Percentiles rank a stretch among this genome's conserved stretches.
Evolutionary conservation across 805 yeast genomes (phyloP).

Genomic region (Jamesozyma lodderae): DNA sequence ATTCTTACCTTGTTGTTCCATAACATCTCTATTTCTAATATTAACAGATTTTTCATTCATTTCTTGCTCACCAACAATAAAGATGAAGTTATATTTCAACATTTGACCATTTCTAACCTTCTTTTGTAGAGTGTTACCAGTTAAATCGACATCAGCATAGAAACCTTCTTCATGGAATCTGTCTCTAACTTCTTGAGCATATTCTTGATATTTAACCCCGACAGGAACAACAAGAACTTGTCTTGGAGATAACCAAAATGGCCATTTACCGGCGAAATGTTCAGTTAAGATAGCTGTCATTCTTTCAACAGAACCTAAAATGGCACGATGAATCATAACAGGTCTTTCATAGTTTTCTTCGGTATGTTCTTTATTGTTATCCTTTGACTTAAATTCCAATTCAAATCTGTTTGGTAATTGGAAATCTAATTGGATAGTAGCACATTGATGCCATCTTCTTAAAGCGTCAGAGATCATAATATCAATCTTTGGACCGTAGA

Average conservation of each 20-base stretch:
- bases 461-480: conserved; percentile 91
- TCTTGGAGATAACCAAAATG: conserved; percentile 99
- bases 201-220: conserved; percentile 84
- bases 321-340: conserved; percentile 99
- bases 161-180: conserved; percentile 63
- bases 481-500: conserved; percentile 93
- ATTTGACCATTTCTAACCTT: conserved; percentile 96
- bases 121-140: conserved; percentile 96
- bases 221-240: conserved; percentile 95
- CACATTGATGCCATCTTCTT: conserved; percentile 97
- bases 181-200: conserved; percentile 76
- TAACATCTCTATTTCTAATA: conserved; percentile 92
- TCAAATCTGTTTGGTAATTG: conserved; percentile 93
- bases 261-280: conserved; percentile 99
- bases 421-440: conserved; percentile 97
- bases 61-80: conserved; percentile 96
- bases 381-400: conserved; percentile 73
- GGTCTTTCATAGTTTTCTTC: conserved; percentile 66
- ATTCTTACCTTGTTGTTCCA: conserved; percentile 86
- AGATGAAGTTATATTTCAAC: conserved; percentile 88
- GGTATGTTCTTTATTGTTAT: conserved; percentile 34
- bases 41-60: conserved; percentile 71
- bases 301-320: conserved; percentile 96
- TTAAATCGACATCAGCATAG: conserved; percentile 85
- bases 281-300: conserved; percentile 98